These are phyloP conservation scores for Phlebopus sp. DNA, from an alignment of 1,284 basidiomycete genomes.

Conservation along the genomic window DNA sequence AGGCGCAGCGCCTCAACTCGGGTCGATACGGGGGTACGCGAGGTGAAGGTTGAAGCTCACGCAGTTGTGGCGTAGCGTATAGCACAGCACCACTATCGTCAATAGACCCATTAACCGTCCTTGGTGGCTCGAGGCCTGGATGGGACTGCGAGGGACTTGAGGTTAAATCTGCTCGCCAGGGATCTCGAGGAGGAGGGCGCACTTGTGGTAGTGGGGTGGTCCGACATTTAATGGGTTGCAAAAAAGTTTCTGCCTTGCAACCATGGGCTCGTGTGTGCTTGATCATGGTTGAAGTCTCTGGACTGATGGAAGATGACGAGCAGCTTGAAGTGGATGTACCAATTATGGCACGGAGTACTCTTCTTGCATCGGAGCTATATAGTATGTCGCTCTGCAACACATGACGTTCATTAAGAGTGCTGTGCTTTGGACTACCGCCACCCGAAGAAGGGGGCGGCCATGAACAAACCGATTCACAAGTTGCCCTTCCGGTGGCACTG, in stretches of 20 bases:
- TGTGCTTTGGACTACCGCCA: slow-evolving; percentile 3
- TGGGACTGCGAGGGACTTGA: not conserved
- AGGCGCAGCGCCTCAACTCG: slow-evolving; percentile 7
- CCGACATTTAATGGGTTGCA: slow-evolving; percentile 19
- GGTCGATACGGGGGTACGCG: slow-evolving; percentile 17
- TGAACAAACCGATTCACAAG: slow-evolving; percentile 12
- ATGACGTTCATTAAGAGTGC: slow-evolving; percentile 5
- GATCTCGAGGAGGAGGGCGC: slow-evolving; percentile 16
- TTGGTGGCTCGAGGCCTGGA: slow-evolving; percentile 1
- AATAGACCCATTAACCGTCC: slow-evolving; percentile 2
- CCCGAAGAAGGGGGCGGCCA: slow-evolving; percentile 25
- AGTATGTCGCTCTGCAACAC: slow-evolving; percentile 5
- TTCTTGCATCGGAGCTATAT: slow-evolving; percentile 9
- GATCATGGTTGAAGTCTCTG: slow-evolving; percentile 5
- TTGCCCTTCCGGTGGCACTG: slow-evolving; percentile 1
- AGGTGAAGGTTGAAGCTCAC: slow-evolving; percentile 4
- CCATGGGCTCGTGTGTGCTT: slow-evolving; percentile 5
- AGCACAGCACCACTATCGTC: not conserved
- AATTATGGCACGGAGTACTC: slow-evolving; percentile 8
- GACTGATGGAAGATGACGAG: slow-evolving; percentile 4
- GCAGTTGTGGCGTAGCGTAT: slow-evolving; percentile 7
- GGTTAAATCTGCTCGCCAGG: slow-evolving; percentile 18
- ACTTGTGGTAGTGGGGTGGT: slow-evolving; percentile 13
- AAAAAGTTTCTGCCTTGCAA: slow-evolving; percentile 20
- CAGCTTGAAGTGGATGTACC: slow-evolving; percentile 10